These are phyloP conservation scores for Naegleria lovaniensis DNA, from an alignment of 208 protist species.

Conservation along the genomic window DNA sequence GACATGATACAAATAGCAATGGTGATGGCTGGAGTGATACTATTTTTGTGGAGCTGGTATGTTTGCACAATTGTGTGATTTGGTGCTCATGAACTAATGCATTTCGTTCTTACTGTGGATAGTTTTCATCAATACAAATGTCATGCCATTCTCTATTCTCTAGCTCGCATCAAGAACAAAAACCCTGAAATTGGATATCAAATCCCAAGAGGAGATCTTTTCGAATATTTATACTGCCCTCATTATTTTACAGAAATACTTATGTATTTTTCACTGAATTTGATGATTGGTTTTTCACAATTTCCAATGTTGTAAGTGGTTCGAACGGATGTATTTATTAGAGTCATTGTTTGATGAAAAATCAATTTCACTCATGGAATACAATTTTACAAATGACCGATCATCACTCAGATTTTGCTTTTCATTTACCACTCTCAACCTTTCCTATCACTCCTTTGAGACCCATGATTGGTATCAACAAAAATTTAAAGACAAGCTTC, in stretches of 20 bases:
- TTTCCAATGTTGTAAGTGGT: neutral
- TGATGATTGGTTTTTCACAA: neutral
- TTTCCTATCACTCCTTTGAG: neutral
- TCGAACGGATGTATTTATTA: neutral
- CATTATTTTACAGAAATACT: neutral
- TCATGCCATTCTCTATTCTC: neutral
- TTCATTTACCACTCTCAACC: neutral
- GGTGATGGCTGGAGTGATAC: neutral
- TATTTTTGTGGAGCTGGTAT: neutral
- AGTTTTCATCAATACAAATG: neutral
- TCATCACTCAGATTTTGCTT: slow-evolving; percentile 3
- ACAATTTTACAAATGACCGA: no score
- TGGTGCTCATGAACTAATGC: no score
- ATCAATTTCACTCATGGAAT: no score
- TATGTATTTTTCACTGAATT: neutral
- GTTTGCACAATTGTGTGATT: neutral
- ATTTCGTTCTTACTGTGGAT: no score
- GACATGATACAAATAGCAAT: neutral
- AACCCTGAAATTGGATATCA: neutral
- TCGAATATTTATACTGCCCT: neutral
- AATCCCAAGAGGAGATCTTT: neutral
- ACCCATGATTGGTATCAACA: neutral
- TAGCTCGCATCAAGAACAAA: neutral
- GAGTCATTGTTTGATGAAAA: no score
- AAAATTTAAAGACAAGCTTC: neutral